Percentiles rank a stretch among this genome's conserved stretches.
Evolutionary conservation across 768 basidiomycete genomes (phyloP).

Genomic region (Mycena venus): DNA sequence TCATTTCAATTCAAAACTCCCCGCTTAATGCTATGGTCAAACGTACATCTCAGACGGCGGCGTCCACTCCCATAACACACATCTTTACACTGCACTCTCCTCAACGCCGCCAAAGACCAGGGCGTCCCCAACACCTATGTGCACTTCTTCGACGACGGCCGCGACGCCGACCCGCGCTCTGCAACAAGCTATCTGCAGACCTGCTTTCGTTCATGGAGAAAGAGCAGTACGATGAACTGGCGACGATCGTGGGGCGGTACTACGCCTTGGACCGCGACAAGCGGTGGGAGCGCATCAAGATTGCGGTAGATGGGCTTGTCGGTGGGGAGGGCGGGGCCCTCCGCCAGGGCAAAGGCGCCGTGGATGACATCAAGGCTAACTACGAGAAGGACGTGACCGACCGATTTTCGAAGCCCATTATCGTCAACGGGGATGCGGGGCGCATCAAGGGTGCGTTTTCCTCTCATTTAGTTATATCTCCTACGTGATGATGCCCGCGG

Average conservation of each 20-base stretch:
- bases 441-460: conserved; percentile 80
- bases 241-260: conserved; percentile 91
- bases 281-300: background rate
- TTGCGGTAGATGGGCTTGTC: conserved; percentile 73
- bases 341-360: conserved; percentile 64
- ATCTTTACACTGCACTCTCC: conserved; percentile 91
- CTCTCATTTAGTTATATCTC: too few relatives aligned
- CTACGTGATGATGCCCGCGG: conserved; percentile 20
- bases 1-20: too few relatives aligned
- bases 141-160: conserved; percentile 96
- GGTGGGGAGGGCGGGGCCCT: conserved; percentile 73
- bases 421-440: conserved; percentile 83
- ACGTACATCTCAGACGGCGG: conserved; percentile 91
- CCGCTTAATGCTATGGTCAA: too few relatives aligned
- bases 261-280: conserved; percentile 85
- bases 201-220: conserved; percentile 83
- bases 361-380: conserved; percentile 78
- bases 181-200: conserved; percentile 82
- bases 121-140: conserved; percentile 90
- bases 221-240: conserved; percentile 83
- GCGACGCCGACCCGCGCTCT: conserved; percentile 92
- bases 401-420: conserved; percentile 96
- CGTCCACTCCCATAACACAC: conserved; percentile 94
- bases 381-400: conserved; percentile 92
- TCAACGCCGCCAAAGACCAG: conserved; percentile 90